phyloP scores from a whole-genome alignment of 768 basidiomycete species.

The Termitomyces sp. region DNA sequence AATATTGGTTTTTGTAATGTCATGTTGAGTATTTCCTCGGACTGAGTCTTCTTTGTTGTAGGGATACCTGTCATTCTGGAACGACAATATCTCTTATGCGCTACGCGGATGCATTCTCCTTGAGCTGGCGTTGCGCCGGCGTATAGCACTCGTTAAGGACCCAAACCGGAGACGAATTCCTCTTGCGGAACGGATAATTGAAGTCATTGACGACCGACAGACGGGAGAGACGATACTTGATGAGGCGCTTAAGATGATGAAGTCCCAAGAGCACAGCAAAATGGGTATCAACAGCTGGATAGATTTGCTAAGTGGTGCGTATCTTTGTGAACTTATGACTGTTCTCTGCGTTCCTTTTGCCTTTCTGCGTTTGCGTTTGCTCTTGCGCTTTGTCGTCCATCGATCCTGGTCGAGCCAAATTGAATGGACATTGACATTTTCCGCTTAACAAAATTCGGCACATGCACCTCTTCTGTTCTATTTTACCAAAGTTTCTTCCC shows the following conservation, averaged over 20 bases:
- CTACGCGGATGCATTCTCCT: slow-evolving; percentile 97
- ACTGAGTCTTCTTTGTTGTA: slow-evolving; percentile 11
- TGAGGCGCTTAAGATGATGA: slow-evolving; percentile 96
- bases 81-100: slow-evolving; percentile 99
- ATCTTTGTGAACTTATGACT: neutral
- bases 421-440: neutral
- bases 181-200: slow-evolving; percentile 78
- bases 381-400: neutral
- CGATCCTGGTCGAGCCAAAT: neutral
- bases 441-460: neutral
- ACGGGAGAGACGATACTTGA: slow-evolving; percentile 97
- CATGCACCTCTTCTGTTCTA: neutral
- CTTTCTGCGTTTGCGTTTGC: neutral
- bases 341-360: neutral
- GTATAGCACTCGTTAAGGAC: slow-evolving; percentile 89
- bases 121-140: slow-evolving; percentile 90
- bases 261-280: slow-evolving; percentile 65
- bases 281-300: slow-evolving; percentile 90
- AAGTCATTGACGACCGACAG: slow-evolving; percentile 87
- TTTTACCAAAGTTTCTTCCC: neutral
- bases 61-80: slow-evolving; percentile 98
- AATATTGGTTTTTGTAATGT: neutral
- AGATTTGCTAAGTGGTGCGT: slow-evolving; percentile 86
- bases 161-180: slow-evolving; percentile 68
- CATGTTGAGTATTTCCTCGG: neutral